These are phyloP conservation scores for Fusarium tupiense DNA, from an alignment of 2,329 filamentous ascomycete species.

Conservation along the genomic window DNA sequence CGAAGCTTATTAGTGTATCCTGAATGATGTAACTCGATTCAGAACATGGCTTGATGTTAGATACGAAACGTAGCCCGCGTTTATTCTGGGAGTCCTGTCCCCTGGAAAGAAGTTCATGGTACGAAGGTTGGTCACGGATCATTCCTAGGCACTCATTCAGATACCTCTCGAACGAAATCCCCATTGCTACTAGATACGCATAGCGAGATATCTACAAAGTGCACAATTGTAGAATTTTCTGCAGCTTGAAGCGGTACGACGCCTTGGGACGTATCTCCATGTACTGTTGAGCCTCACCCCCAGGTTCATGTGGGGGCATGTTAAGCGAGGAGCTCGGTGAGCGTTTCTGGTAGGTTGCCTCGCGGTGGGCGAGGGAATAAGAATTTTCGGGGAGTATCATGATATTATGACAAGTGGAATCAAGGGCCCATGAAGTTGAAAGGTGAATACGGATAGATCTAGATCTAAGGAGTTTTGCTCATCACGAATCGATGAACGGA, in stretches of 20 bases:
- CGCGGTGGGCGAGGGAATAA: background rate
- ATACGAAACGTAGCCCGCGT: background rate
- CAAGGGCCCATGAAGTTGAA: background rate
- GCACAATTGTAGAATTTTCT: background rate
- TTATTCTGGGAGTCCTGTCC: background rate
- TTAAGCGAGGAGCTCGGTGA: conserved; percentile 29
- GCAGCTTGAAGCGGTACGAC: background rate
- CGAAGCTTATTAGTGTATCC: conserved; percentile 1
- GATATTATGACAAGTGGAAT: conserved; percentile 8
- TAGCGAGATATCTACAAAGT: conserved; percentile 16
- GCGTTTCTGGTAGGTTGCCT: conserved; percentile 25
- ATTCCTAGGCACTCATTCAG: background rate
- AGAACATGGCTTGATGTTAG: background rate
- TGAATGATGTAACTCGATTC: background rate
- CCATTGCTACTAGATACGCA: background rate
- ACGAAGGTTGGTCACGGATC: background rate
- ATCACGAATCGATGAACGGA: background rate
- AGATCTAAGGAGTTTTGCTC: background rate
- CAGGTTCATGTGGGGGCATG: conserved; percentile 12
- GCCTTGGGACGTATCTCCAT: background rate
- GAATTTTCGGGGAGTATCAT: conserved; percentile 2
- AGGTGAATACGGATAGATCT: background rate
- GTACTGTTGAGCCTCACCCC: conserved; percentile 23
- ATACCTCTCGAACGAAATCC: background rate
- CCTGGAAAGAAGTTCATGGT: background rate